Percentiles rank a stretch among this genome's conserved stretches.
These are phyloP conservation scores for Termitomyces sp. DNA, from an alignment of 768 basidiomycete genomes.

Conservation along the genomic window DNA sequence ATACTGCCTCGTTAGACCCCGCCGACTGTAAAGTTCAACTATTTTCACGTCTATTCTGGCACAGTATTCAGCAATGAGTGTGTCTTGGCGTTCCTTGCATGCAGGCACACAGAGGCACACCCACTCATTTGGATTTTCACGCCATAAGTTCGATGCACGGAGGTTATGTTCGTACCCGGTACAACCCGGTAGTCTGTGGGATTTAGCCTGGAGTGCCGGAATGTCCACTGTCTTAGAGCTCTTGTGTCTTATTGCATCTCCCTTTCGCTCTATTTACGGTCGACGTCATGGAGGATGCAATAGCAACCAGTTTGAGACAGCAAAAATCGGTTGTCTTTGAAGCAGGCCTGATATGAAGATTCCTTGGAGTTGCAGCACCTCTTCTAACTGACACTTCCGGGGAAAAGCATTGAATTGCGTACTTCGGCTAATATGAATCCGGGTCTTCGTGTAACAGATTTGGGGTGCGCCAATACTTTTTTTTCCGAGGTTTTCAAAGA, in stretches of 20 bases:
- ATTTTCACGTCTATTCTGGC: not conserved
- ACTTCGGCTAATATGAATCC: slow-evolving; percentile 1
- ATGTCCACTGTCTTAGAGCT: not conserved
- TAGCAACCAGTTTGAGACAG: not conserved
- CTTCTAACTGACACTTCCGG: not conserved
- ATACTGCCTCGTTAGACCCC: not conserved
- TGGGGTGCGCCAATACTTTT: not conserved
- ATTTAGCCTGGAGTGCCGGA: not conserved
- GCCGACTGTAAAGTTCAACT: not conserved
- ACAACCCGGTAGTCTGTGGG: not conserved
- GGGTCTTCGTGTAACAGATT: not conserved
- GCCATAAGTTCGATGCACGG: not conserved
- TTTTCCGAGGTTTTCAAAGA: not conserved
- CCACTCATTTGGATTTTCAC: not conserved
- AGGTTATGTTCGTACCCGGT: not conserved
- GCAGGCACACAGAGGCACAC: not conserved
- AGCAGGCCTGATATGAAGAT: too few relatives aligned
- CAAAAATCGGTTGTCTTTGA: not conserved
- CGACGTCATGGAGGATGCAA: not conserved
- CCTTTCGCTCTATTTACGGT: too few relatives aligned
- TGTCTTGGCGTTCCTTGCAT: not conserved
- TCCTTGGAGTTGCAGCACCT: not conserved
- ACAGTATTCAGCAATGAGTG: not conserved
- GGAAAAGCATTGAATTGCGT: not conserved
- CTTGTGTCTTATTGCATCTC: not conserved